These are phyloP conservation scores for Aspergillus haitiensis DNA, from an alignment of 495 filamentous ascomycete species.

Conservation along the genomic window DNA sequence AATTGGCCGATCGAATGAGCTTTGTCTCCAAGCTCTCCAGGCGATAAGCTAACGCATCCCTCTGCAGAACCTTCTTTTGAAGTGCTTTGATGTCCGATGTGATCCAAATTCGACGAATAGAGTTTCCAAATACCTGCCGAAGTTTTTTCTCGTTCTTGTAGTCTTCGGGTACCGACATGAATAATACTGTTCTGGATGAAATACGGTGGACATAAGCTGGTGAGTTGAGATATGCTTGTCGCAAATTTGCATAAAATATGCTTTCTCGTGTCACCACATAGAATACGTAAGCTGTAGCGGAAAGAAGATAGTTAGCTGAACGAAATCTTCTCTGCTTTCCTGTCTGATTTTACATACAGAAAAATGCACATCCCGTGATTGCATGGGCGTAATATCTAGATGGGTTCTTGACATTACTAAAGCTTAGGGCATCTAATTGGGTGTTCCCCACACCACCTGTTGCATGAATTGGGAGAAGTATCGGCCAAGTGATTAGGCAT, in stretches of 20 bases:
- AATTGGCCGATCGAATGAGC: slow-evolving; percentile 62
- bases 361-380: slow-evolving; percentile 52
- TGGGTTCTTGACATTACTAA: slow-evolving; percentile 61
- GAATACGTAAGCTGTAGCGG: slow-evolving; percentile 57
- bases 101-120: slow-evolving; percentile 62
- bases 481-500: slow-evolving; percentile 74
- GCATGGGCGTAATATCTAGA: slow-evolving; percentile 63
- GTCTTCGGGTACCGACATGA: slow-evolving; percentile 63
- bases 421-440: slow-evolving; percentile 63
- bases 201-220: slow-evolving; percentile 64
- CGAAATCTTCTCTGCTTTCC: background rate
- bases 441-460: slow-evolving; percentile 62
- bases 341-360: slow-evolving; percentile 45
- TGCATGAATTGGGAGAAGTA: slow-evolving; percentile 77
- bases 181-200: slow-evolving; percentile 68
- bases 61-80: slow-evolving; percentile 55
- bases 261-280: slow-evolving; percentile 66
- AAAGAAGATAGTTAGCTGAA: slow-evolving; percentile 14
- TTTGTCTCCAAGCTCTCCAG: slow-evolving; percentile 67
- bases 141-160: slow-evolving; percentile 57
- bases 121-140: slow-evolving; percentile 60
- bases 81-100: slow-evolving; percentile 57
- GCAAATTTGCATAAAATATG: slow-evolving; percentile 66
- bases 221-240: slow-evolving; percentile 71
- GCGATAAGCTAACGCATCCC: slow-evolving; percentile 58